A percentile compares a stretch with the other conserved stretches of the same genome.
Conservation (phyloP, 1,284 basidiomycete species). For the Ganoderma boninense region DNA sequence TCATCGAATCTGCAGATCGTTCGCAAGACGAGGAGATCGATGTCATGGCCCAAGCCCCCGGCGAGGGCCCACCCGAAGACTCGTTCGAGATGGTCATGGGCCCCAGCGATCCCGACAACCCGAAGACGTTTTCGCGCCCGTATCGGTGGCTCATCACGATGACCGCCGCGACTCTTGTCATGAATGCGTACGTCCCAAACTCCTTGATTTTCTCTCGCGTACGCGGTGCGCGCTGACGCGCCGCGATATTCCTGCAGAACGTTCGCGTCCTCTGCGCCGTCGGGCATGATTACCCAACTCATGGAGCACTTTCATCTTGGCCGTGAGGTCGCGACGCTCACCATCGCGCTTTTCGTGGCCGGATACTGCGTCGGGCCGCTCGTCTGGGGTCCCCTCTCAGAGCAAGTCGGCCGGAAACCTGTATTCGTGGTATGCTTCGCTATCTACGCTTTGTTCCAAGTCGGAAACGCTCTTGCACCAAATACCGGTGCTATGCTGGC, state of each 20-base stretch:
- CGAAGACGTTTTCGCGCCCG: conserved; percentile 65
- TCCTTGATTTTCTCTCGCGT: neutral
- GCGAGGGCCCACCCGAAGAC: conserved; percentile 42
- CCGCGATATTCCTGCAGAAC: conserved; percentile 47
- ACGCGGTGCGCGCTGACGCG: conserved; percentile 15
- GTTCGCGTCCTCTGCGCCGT: conserved; percentile 68
- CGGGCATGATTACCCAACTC: conserved; percentile 56
- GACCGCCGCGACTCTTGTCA: conserved; percentile 66
- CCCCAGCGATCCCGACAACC: conserved; percentile 50
- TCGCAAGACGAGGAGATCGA: conserved; percentile 31
- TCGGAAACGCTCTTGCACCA: conserved; percentile 41
- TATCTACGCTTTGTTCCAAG: conserved; percentile 41
- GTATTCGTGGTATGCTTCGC: conserved; percentile 63
- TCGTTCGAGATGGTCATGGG: conserved; percentile 50
- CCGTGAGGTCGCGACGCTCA: conserved; percentile 53
- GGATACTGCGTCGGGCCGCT: conserved; percentile 65
- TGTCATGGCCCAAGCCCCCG: conserved; percentile 38
- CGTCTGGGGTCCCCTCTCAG: conserved; percentile 67
- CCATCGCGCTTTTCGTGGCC: conserved; percentile 53
- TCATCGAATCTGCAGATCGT: neutral
- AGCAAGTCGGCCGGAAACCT: conserved; percentile 66
- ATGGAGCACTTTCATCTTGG: conserved; percentile 61
- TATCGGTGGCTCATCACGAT: conserved; percentile 74
- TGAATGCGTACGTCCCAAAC: conserved; percentile 63
- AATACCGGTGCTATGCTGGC: conserved; percentile 42